Evolutionary conservation across 257 asterid genomes (phyloP), one percentile per base, ranked within the genome.

Genomic region (Fraxinus americana): DNA sequence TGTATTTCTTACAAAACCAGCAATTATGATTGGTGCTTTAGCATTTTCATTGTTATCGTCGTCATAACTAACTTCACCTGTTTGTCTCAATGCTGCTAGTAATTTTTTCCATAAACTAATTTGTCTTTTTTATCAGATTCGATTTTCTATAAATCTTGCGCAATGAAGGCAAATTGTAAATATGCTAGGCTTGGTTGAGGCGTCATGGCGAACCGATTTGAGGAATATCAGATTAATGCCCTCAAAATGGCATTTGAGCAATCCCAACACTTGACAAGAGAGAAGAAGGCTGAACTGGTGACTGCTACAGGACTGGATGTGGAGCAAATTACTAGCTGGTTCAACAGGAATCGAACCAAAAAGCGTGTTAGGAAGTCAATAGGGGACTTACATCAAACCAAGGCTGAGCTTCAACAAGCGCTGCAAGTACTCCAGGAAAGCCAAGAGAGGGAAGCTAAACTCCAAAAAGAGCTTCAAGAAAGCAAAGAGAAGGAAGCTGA

Each of bases 261-360:
- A 34, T 73, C 74, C 0, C 70, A 73, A 29, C 74, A 59, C 54
- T 52, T 77, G n/a, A 68, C 74, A 29, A 82, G 41, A 68, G 35
- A 77, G 65, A 74, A 66, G 36, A 82, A 77, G 73, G 30, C 21
- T 1, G 76, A 82, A 54, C 70, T 82, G 27, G 77, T 19, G 39
- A 69, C 52, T 12, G 67, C 14, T 1, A 77, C 77, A 82, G 85
- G 82, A 73, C 79, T 82, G 85, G 82, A 77, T 69, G 69, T 82
- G 85, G 79, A 82, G 85, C 82, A 77, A 14, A 68, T 82, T 5
- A 43, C 76, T 7, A 59, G 61, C 35, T 82, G 85, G 85, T 77
- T 82, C 34, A 82, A 69, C n/a, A 67, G 82, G 68, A 77, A 67
- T 21, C 57, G 85, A 25, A 66, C 61, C 25, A 38, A 67, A 21